phyloP scores from a whole-genome alignment of 441 rosid genomes.

The Erodium moschatum region DNA sequence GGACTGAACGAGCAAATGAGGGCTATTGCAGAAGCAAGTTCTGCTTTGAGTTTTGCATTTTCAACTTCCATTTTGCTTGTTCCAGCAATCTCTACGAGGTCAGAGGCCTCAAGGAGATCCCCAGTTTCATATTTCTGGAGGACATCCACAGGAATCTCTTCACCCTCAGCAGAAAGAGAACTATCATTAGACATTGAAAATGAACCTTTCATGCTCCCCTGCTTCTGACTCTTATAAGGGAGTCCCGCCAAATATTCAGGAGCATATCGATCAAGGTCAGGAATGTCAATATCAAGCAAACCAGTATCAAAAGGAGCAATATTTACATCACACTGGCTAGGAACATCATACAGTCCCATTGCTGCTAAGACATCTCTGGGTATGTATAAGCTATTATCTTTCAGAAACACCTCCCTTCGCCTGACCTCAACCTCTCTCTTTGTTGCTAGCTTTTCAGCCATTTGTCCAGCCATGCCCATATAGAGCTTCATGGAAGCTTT shows the following conservation, averaged over 20 bases:
- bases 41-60: constrained; percentile 93
- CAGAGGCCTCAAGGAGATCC: constrained; percentile 56
- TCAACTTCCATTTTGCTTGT: constrained; percentile 96
- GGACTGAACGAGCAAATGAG: constrained; percentile 58
- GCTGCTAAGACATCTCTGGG: constrained; percentile 74
- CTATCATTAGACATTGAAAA: constrained; percentile 55
- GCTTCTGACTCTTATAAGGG: constrained; percentile 46
- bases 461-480: constrained; percentile 97
- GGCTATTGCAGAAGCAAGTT: constrained; percentile 93
- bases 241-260: constrained; percentile 65
- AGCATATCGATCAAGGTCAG: constrained; percentile 73
- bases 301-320: constrained; percentile 72
- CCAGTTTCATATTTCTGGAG: constrained; percentile 40
- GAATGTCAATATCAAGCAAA: constrained; percentile 72
- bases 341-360: constrained; percentile 82
- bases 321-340: constrained; percentile 90
- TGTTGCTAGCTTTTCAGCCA: constrained; percentile 91
- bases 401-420: constrained; percentile 80
- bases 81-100: constrained; percentile 78
- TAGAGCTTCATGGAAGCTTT: constrained; percentile 91
- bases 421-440: constrained; percentile 82
- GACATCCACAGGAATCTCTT: constrained; percentile 36
- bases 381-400: constrained; percentile 50
- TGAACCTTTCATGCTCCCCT: constrained; percentile 43
- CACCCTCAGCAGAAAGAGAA: constrained; percentile 49